These are phyloP conservation scores for Rhynchospora pubera DNA, from an alignment of 176 grass and related monocot species.

Conservation along the genomic window DNA sequence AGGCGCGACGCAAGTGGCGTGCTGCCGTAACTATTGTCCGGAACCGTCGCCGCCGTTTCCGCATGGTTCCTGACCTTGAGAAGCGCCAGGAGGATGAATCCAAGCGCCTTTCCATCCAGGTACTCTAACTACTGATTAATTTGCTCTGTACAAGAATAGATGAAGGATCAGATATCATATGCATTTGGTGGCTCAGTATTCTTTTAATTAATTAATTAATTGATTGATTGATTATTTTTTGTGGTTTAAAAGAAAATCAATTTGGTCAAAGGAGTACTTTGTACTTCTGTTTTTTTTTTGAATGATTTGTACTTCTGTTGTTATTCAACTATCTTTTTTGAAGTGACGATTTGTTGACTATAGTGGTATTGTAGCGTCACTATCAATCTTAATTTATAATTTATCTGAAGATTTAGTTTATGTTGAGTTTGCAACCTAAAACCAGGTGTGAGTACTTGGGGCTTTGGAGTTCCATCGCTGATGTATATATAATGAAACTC, in stretches of 20 bases:
- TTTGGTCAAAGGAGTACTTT: neutral
- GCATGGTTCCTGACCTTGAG: constrained; percentile 70
- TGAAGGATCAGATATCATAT: neutral
- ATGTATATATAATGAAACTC: too few species aligned
- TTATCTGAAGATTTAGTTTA: neutral
- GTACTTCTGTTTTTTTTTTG: neutral
- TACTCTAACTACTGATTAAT: neutral
- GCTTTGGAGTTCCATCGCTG: neutral
- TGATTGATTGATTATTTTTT: neutral
- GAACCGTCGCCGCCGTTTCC: constrained; percentile 77
- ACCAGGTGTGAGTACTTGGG: neutral
- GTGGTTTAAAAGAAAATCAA: neutral
- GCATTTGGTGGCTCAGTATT: neutral
- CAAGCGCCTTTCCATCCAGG: constrained; percentile 52
- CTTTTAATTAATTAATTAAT: too few species aligned
- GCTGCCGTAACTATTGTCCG: constrained; percentile 56
- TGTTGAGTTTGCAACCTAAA: neutral
- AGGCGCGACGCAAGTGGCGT: constrained; percentile 68
- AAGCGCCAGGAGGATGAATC: constrained; percentile 31
- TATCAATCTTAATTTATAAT: neutral
- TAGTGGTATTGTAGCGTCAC: neutral
- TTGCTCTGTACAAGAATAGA: neutral
- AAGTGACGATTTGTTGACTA: neutral
- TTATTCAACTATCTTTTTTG: neutral
- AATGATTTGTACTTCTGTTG: neutral